Percentiles rank a stretch among this genome's conserved stretches.
Conservation (phyloP, 2,329 filamentous ascomycete genomes). For the Talaromyces amestolkiae region DNA sequence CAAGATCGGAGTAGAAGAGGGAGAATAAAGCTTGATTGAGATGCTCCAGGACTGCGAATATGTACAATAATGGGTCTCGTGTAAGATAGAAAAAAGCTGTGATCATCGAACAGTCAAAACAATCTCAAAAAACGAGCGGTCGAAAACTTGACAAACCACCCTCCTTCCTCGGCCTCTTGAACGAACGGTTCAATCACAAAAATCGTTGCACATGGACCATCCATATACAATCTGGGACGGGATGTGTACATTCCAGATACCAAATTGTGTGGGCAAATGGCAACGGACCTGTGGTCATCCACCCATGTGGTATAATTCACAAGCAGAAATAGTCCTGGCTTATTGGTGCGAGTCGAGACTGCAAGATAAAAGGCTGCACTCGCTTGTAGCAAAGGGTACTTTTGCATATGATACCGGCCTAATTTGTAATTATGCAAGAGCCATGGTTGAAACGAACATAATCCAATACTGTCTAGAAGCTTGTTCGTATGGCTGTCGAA, state of each 20-base stretch:
- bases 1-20: constrained; percentile 1
- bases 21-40: constrained; percentile 10
- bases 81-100: background rate
- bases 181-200: background rate
- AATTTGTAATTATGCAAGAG: background rate
- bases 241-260: background rate
- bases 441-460: background rate
- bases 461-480: background rate
- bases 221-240: background rate
- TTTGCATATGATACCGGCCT: background rate
- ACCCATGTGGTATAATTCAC: background rate
- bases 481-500: background rate
- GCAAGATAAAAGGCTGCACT: background rate
- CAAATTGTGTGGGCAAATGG: background rate
- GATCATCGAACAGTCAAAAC: background rate
- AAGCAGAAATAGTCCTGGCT: background rate
- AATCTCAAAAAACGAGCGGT: background rate
- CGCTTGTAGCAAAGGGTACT: background rate
- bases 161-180: background rate
- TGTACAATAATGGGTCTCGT: background rate
- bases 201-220: background rate
- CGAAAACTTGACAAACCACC: background rate
- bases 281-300: background rate
- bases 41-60: background rate
- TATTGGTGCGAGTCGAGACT: background rate